Evolutionary conservation across 768 basidiomycete species (phyloP).

Genomic region (Kondoa malvinella): DNA sequence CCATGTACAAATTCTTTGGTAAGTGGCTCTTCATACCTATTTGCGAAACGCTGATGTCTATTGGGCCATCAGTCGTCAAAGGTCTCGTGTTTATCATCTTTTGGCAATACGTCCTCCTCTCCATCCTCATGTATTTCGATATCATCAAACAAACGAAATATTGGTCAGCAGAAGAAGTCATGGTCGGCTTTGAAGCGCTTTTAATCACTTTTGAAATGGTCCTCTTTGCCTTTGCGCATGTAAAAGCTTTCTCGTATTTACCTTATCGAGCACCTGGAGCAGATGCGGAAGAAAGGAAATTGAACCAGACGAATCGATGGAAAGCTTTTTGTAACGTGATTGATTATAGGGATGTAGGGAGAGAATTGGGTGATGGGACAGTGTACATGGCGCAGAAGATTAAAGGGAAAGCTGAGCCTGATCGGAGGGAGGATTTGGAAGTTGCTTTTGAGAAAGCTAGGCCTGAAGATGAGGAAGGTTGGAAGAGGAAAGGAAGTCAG

Average conservation of each 20-base stretch:
- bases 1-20: conserved; percentile 51
- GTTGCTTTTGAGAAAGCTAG: conserved; percentile 6
- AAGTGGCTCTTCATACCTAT: no score
- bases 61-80: no score
- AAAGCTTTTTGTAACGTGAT: conserved; percentile 48
- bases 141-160: conserved; percentile 41
- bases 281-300: conserved; percentile 7
- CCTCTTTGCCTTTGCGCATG: conserved; percentile 34
- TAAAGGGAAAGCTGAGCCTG: conserved; percentile 6
- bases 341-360: conserved; percentile 52
- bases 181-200: conserved; percentile 52
- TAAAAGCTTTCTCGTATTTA: conserved; percentile 55
- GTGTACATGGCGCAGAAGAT: conserved; percentile 3
- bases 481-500: neutral
- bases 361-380: conserved; percentile 36
- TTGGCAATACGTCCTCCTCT: conserved; percentile 53
- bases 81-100: conserved; percentile 26
- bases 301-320: conserved; percentile 39
- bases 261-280: conserved; percentile 37
- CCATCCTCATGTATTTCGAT: conserved; percentile 42
- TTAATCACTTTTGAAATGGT: conserved; percentile 61
- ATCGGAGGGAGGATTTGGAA: conserved; percentile 12
- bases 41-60: no score
- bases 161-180: conserved; percentile 52
- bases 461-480: neutral